Conservation (phyloP, 176 grass and related monocot species). For the Juncus effusus region DNA sequence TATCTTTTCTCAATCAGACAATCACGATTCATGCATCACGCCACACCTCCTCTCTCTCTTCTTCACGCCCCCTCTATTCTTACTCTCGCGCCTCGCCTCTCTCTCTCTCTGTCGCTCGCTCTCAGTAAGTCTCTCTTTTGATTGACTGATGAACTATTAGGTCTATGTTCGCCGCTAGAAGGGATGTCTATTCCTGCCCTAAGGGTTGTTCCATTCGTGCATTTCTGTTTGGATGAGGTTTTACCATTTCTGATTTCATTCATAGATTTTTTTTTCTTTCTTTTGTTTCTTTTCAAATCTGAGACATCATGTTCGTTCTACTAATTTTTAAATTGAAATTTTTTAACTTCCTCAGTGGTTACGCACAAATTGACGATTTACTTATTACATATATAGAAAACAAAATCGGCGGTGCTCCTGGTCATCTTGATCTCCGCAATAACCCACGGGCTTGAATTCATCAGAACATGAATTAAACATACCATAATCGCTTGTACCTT, state of each 20-base stretch:
- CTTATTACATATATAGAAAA: not conserved
- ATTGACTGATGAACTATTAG: constrained; percentile 56
- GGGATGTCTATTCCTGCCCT: constrained; percentile 53
- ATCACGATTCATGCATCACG: too few relatives aligned
- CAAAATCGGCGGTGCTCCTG: not conserved
- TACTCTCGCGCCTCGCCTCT: not conserved
- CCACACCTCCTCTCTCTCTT: too few relatives aligned
- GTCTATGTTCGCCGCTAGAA: constrained; percentile 44
- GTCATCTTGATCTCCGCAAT: constrained; percentile 5
- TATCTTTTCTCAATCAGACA: too few relatives aligned
- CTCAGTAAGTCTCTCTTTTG: not conserved
- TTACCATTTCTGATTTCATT: too few relatives aligned
- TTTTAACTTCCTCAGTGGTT: too few relatives aligned
- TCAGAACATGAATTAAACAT: not conserved
- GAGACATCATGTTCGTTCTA: too few relatives aligned
- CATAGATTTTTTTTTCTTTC: too few relatives aligned
- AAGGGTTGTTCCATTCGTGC: constrained; percentile 62
- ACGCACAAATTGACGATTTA: constrained; percentile 36
- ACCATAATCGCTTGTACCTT: not conserved
- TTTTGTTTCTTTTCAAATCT: too few relatives aligned
- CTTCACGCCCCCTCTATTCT: not conserved
- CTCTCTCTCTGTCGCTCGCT: not conserved
- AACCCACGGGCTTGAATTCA: not conserved
- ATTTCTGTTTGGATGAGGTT: constrained; percentile 48
- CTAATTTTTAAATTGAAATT: too few relatives aligned